Evolutionary conservation across 768 basidiomycete genomes (phyloP).

Genomic region (Lactifluus piperatus): DNA sequence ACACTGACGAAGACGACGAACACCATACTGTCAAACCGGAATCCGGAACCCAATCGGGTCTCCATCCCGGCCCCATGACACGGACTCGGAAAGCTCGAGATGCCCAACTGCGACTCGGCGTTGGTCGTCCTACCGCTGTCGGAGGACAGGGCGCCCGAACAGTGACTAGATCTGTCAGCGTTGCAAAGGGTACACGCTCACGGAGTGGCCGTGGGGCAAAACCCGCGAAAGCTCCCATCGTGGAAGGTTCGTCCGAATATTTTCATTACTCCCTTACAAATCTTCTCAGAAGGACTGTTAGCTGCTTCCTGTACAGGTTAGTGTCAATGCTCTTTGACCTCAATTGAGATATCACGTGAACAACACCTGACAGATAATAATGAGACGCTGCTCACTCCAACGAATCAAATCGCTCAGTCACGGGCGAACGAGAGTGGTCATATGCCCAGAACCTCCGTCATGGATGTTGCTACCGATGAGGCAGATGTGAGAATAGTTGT

Average conservation of each 20-base stretch:
- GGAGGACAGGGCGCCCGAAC: conserved; percentile 61
- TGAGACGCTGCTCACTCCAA: background rate
- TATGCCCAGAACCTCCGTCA: background rate
- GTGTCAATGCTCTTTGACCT: background rate
- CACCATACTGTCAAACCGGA: conserved; percentile 22
- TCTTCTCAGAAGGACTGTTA: background rate
- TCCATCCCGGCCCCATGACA: conserved; percentile 26
- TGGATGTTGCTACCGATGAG: background rate
- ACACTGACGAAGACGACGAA: conserved; percentile 17
- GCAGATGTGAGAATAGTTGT: conserved; percentile 4
- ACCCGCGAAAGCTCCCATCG: conserved; percentile 47
- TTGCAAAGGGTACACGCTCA: conserved; percentile 40
- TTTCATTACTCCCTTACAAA: background rate
- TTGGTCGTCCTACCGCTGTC: conserved; percentile 57
- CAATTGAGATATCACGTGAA: background rate
- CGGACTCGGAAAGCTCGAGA: conserved; percentile 67
- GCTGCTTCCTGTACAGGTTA: background rate
- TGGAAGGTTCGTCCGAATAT: conserved; percentile 27
- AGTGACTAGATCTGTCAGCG: conserved; percentile 49
- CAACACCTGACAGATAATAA: background rate
- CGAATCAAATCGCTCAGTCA: conserved; percentile 4
- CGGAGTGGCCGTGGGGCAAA: conserved; percentile 44
- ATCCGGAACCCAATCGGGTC: conserved; percentile 21
- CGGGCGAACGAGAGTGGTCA: background rate
- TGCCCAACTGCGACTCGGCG: conserved; percentile 58